Conservation (phyloP, 1,284 basidiomycete genomes). For the Porogramme epimiltina region DNA sequence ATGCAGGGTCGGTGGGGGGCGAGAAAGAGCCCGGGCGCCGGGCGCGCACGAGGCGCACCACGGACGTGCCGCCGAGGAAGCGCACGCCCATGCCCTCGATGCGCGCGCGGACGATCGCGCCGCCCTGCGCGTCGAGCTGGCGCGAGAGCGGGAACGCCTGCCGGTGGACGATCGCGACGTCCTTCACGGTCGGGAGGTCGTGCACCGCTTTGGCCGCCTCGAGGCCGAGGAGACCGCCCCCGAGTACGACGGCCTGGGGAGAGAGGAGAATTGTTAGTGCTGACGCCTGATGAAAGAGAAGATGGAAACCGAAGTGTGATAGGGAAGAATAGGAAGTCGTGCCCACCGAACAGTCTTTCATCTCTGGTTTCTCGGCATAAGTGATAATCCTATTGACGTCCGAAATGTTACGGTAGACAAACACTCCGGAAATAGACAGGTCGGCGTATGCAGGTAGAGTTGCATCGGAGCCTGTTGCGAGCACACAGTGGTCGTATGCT, state of each 20-base stretch:
- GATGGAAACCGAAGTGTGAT: neutral
- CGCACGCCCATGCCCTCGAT: conserved; percentile 70
- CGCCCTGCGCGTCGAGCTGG: conserved; percentile 71
- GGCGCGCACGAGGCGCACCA: conserved; percentile 41
- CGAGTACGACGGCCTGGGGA: conserved; percentile 56
- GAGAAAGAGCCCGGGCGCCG: conserved; percentile 30
- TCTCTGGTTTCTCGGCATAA: conserved; percentile 49
- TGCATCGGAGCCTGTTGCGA: conserved; percentile 75
- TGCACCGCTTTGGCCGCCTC: conserved; percentile 78
- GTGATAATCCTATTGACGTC: conserved; percentile 64
- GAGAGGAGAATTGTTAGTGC: neutral
- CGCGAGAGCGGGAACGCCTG: conserved; percentile 66
- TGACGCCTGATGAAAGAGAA: neutral
- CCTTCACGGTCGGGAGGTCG: conserved; percentile 50
- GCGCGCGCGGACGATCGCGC: conserved; percentile 67
- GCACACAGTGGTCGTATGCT: conserved; percentile 62
- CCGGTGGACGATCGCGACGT: conserved; percentile 62
- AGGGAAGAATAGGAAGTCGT: neutral
- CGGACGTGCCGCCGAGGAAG: conserved; percentile 55
- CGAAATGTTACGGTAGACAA: conserved; percentile 74
- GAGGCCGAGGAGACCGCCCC: conserved; percentile 74
- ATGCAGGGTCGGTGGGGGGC: neutral
- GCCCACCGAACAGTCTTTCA: conserved; percentile 36
- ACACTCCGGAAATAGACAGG: conserved; percentile 52
- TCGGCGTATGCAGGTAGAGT: conserved; percentile 66